Evolutionary conservation across 768 basidiomycete genomes (phyloP).

Genomic region (Lactarius trivialis): DNA sequence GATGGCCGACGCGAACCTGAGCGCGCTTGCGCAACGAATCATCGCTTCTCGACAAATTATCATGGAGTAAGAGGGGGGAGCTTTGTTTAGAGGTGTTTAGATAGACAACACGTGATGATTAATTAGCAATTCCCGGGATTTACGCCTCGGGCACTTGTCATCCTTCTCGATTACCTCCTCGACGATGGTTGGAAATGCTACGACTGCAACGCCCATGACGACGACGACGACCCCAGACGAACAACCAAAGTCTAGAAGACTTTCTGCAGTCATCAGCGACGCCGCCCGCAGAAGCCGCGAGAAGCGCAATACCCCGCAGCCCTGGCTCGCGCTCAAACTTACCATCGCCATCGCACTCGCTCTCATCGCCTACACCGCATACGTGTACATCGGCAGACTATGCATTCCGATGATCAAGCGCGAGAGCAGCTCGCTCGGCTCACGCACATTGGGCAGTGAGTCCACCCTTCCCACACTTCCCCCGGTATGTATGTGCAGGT

Average conservation of each 20-base stretch:
- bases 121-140: too few species aligned
- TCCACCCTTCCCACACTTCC: conserved; percentile 25
- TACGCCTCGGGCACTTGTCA: too few species aligned
- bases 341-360: conserved; percentile 52
- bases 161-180: too few species aligned
- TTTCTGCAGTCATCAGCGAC: background rate
- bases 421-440: conserved; percentile 38
- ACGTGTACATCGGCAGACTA: conserved; percentile 72
- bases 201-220: background rate
- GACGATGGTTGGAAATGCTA: background rate
- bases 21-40: conserved; percentile 78
- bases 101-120: background rate
- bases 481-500: background rate
- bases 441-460: conserved; percentile 60
- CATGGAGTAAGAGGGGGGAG: background rate
- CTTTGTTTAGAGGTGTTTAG: background rate
- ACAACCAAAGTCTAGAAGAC: background rate
- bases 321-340: conserved; percentile 71
- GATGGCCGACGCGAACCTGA: conserved; percentile 88
- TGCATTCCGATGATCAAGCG: conserved; percentile 63
- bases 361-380: conserved; percentile 60
- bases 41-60: conserved; percentile 64
- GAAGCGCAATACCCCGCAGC: conserved; percentile 42
- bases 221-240: background rate
- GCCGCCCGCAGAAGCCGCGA: conserved; percentile 6